phyloP scores from a whole-genome alignment of 108 stramenopile species.

The Cyclotella cryptica region DNA sequence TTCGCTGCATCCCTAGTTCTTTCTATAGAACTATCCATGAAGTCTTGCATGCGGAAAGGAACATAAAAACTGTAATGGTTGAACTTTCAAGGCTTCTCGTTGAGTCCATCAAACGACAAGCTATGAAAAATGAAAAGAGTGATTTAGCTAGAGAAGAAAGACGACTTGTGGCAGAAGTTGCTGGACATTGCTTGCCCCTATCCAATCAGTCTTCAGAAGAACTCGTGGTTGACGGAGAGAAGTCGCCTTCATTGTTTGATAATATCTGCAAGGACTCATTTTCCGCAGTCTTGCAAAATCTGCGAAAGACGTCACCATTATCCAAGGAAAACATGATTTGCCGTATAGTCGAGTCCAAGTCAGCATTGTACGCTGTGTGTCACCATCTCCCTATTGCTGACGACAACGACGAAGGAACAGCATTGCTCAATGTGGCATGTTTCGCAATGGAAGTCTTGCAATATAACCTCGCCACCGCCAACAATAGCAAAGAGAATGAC shows the following conservation, averaged over 20 bases:
- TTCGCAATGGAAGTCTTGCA: conserved; percentile 34
- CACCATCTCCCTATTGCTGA: conserved; percentile 35
- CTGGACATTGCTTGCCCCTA: conserved; percentile 42
- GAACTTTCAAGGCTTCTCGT: conserved; percentile 20
- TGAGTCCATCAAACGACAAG: conserved; percentile 2
- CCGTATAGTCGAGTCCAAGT: conserved; percentile 25
- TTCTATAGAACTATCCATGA: conserved; percentile 30
- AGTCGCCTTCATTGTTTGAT: conserved; percentile 23
- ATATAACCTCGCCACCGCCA: background rate
- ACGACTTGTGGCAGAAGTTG: conserved; percentile 32
- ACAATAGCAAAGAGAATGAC: background rate
- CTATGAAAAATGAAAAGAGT: conserved; percentile 22
- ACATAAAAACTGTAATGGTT: conserved; percentile 5
- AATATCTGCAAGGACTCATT: conserved; percentile 26
- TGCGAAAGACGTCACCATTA: conserved; percentile 8
- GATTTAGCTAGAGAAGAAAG: conserved; percentile 34
- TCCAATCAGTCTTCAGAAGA: background rate
- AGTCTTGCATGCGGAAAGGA: background rate
- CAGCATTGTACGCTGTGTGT: conserved; percentile 40
- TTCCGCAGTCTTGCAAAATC: background rate
- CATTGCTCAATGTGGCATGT: conserved; percentile 26
- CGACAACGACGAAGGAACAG: conserved; percentile 29
- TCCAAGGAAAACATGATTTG: background rate
- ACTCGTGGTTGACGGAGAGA: background rate
- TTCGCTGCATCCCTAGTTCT: conserved; percentile 37